Conservation (phyloP, 257 asterid genomes). For the Scutellaria minor region DNA sequence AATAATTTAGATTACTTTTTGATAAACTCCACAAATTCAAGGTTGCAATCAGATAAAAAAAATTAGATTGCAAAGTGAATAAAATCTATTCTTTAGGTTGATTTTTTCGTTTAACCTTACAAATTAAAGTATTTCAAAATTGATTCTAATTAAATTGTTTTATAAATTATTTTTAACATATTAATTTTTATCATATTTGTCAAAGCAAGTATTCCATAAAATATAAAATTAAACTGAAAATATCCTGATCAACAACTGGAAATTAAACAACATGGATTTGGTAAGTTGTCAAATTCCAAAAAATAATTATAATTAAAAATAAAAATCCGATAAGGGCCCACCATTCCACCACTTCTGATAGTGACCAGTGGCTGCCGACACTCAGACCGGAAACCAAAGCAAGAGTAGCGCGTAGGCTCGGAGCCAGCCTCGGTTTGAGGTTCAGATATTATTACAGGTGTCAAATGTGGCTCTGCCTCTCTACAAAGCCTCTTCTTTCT, state of each 20-base stretch:
- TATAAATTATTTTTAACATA: too few relatives aligned
- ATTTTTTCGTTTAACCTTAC: too few relatives aligned
- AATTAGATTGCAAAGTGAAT: too few relatives aligned
- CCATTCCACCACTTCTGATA: constrained; percentile 37
- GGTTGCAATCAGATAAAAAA: too few relatives aligned
- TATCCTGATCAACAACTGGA: background rate
- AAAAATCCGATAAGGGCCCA: constrained; percentile 24
- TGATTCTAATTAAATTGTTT: too few relatives aligned
- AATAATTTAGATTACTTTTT: too few relatives aligned
- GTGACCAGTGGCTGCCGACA: constrained; percentile 81
- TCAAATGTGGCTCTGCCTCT: constrained; percentile 37
- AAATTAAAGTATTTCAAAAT: too few relatives aligned
- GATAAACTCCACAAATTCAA: too few relatives aligned
- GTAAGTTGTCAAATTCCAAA: constrained; percentile 36
- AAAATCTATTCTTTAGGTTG: too few relatives aligned
- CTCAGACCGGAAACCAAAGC: constrained; percentile 45
- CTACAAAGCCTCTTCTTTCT: constrained; percentile 30
- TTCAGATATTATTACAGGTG: constrained; percentile 34
- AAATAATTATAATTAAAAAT: background rate
- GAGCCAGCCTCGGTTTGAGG: constrained; percentile 40
- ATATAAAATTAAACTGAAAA: background rate
- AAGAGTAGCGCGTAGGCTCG: constrained; percentile 30
- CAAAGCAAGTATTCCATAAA: background rate
- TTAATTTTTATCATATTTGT: too few relatives aligned
- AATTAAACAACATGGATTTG: constrained; percentile 10